These are phyloP conservation scores for Blepharisma undulans DNA, from an alignment of 169 alveolate genomes.

Conservation along the genomic window DNA sequence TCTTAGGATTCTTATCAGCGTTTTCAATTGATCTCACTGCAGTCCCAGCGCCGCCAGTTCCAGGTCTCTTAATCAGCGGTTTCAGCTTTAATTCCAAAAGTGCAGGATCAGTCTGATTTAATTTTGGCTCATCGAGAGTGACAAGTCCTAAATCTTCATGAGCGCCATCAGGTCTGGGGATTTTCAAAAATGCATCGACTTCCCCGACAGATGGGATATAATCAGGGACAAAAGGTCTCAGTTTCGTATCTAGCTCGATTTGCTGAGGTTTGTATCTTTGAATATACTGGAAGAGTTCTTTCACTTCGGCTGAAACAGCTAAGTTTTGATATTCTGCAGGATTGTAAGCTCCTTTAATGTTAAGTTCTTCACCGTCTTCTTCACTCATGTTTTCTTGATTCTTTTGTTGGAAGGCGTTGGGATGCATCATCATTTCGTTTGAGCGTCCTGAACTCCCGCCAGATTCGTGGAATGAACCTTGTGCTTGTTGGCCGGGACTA, in stretches of 20 bases:
- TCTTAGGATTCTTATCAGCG: slow-evolving; percentile 85
- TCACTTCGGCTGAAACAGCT: slow-evolving; percentile 68
- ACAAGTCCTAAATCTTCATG: slow-evolving; percentile 82
- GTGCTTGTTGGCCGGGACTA: not conserved
- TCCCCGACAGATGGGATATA: slow-evolving; percentile 87
- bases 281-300: slow-evolving; percentile 77
- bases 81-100: slow-evolving; percentile 70
- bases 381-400: not conserved
- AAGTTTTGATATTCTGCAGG: slow-evolving; percentile 80
- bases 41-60: slow-evolving; percentile 48
- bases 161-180: slow-evolving; percentile 82
- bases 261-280: slow-evolving; percentile 72
- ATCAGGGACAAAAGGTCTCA: slow-evolving; percentile 85
- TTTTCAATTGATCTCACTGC: slow-evolving; percentile 70
- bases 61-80: slow-evolving; percentile 58
- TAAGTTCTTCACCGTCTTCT: slow-evolving; percentile 27
- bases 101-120: slow-evolving; percentile 79
- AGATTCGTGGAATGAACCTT: slow-evolving; percentile 13
- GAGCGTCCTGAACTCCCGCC: not conserved
- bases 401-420: not conserved
- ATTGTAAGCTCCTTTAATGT: slow-evolving; percentile 64
- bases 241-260: slow-evolving; percentile 78
- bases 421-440: not conserved
- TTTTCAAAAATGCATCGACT: slow-evolving; percentile 85
- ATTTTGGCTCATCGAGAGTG: slow-evolving; percentile 84